Evolutionary conservation across 1,139 yeast species (phyloP).

Genomic region (Zygotorulaspora mrakii): DNA sequence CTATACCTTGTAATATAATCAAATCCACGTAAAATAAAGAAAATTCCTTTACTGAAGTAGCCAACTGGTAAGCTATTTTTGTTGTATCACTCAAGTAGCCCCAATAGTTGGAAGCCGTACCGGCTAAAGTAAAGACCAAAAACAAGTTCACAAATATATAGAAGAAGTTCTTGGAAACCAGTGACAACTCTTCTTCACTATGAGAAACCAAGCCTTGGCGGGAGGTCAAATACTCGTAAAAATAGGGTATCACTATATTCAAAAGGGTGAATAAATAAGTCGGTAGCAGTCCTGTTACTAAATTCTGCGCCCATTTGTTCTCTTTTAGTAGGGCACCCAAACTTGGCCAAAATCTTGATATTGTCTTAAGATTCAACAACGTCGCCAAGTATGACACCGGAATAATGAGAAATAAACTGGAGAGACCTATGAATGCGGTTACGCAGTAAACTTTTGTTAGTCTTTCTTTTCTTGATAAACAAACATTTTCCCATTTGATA

Average conservation of each 20-base stretch:
- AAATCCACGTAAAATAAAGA: slow-evolving; percentile 72
- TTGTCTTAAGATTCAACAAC: slow-evolving; percentile 65
- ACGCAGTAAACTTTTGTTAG: slow-evolving; percentile 55
- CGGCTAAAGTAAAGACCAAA: slow-evolving; percentile 73
- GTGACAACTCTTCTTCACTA: slow-evolving; percentile 71
- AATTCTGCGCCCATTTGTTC: slow-evolving; percentile 65
- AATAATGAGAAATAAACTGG: slow-evolving; percentile 60
- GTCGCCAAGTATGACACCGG: slow-evolving; percentile 76
- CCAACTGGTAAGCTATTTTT: slow-evolving; percentile 67
- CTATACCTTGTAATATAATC: slow-evolving; percentile 70
- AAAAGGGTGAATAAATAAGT: slow-evolving; percentile 68
- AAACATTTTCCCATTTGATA: slow-evolving; percentile 71
- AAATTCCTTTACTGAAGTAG: slow-evolving; percentile 63
- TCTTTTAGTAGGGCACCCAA: slow-evolving; percentile 56
- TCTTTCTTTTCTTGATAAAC: slow-evolving; percentile 54
- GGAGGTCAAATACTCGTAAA: slow-evolving; percentile 62
- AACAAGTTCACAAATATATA: slow-evolving; percentile 75
- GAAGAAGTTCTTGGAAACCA: slow-evolving; percentile 73
- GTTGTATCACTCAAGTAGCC: slow-evolving; percentile 76
- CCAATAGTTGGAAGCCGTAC: slow-evolving; percentile 72
- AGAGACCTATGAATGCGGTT: slow-evolving; percentile 57
- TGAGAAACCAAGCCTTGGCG: slow-evolving; percentile 70
- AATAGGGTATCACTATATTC: slow-evolving; percentile 64
- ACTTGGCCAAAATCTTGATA: slow-evolving; percentile 68
- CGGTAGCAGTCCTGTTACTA: slow-evolving; percentile 72